These are phyloP conservation scores for Colletotrichum eleusines DNA, from an alignment of 2,329 filamentous ascomycete genomes.

Conservation along the genomic window DNA sequence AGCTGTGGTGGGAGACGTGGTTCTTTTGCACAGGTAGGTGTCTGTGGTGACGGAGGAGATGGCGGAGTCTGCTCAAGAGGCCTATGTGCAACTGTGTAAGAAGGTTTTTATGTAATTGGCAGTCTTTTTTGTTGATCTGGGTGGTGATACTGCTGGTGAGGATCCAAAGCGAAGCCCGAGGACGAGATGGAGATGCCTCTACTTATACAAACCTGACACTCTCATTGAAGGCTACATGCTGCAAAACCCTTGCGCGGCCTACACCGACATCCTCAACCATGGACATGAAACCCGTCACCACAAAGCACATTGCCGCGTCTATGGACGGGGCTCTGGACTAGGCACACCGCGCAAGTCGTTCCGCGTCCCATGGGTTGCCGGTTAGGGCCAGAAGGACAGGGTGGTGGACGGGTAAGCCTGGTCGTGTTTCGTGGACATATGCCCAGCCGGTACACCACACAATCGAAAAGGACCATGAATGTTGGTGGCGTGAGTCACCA, in stretches of 20 bases:
- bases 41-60: neutral
- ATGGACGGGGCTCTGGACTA: neutral
- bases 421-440: neutral
- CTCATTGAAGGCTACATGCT: neutral
- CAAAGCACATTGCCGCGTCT: neutral
- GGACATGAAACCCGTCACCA: neutral
- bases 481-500: slow-evolving; percentile 11
- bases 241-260: neutral
- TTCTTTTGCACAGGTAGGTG: neutral
- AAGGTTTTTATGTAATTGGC: neutral
- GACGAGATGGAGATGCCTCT: slow-evolving; percentile 3
- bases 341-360: neutral
- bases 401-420: slow-evolving; percentile 22
- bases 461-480: neutral
- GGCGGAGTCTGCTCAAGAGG: neutral
- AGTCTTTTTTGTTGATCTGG: neutral
- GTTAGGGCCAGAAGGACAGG: neutral
- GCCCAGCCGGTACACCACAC: neutral
- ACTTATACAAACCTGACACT: slow-evolving; percentile 28
- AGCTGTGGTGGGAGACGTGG: neutral
- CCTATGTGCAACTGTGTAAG: neutral
- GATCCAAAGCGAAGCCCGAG: slow-evolving; percentile 2
- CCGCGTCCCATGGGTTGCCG: no score
- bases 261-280: neutral
- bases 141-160: slow-evolving; percentile 7